Evolutionary conservation across 306 rosid genomes (phyloP).

Genomic region (Corylus americana): DNA sequence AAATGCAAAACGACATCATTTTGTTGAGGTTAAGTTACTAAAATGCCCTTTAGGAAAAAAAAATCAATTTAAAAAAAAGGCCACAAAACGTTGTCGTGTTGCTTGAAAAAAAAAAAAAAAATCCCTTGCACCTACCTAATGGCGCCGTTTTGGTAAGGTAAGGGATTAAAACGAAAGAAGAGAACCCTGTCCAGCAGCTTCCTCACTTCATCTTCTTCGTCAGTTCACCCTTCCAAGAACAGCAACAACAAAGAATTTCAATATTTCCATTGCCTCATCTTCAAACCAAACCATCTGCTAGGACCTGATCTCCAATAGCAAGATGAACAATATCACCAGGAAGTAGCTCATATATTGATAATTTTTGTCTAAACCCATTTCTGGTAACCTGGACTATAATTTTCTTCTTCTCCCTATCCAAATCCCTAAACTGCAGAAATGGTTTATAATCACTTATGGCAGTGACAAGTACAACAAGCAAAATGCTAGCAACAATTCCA

Average conservation of each 20-base stretch:
- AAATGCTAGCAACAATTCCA: conserved; percentile 98
- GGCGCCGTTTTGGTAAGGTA: too few species aligned
- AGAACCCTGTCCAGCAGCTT: too few species aligned
- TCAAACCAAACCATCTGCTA: conserved; percentile 98
- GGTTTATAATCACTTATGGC: conserved; percentile 92
- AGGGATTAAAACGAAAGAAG: too few species aligned
- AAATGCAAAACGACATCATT: too few species aligned
- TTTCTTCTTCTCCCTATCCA: conserved; percentile 94
- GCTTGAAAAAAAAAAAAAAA: too few species aligned
- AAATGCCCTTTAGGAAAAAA: too few species aligned
- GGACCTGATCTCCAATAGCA: conserved; percentile 90
- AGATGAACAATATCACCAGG: conserved; percentile 96
- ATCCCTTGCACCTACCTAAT: too few species aligned
- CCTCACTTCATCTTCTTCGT: too few species aligned
- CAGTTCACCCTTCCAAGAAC: conserved; percentile 21
- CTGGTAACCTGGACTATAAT: conserved; percentile 80
- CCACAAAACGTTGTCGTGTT: too few species aligned
- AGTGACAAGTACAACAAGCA: conserved; percentile 95
- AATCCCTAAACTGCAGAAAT: conserved; percentile 94
- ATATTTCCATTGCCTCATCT: conserved; percentile 75
- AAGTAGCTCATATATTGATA: conserved; percentile 87
- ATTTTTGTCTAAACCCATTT: conserved; percentile 82
- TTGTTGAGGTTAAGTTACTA: too few species aligned
- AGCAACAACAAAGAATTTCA: conserved; percentile 90
- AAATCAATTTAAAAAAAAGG: too few species aligned